A percentile compares a stretch with the other conserved stretches of the same genome.
Evolutionary conservation across 1,284 basidiomycete genomes (phyloP).

Genomic region (Tranzscheliella williamsii): DNA sequence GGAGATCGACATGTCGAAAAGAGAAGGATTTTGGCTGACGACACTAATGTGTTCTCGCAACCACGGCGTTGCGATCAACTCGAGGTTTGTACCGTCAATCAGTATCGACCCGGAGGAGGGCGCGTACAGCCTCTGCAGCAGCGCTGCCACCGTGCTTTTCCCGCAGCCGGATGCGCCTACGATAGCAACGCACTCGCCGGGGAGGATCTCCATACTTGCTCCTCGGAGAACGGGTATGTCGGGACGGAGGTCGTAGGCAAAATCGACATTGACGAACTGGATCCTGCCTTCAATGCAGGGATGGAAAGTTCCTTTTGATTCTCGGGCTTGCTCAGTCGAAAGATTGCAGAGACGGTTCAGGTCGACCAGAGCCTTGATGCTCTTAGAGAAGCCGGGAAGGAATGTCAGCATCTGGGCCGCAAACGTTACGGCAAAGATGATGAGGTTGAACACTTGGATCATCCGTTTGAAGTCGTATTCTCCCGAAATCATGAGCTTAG

Average conservation of each 20-base stretch:
- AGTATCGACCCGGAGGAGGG: slow-evolving; percentile 35
- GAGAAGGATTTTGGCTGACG: slow-evolving; percentile 44
- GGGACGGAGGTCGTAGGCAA: slow-evolving; percentile 33
- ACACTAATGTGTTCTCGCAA: slow-evolving; percentile 52
- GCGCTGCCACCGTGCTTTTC: slow-evolving; percentile 52
- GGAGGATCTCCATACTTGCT: slow-evolving; percentile 19
- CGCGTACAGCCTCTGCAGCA: slow-evolving; percentile 55
- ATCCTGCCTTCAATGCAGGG: slow-evolving; percentile 21
- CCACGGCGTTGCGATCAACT: slow-evolving; percentile 11
- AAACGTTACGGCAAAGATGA: slow-evolving; percentile 90
- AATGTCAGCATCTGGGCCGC: slow-evolving; percentile 85
- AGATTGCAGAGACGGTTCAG: slow-evolving; percentile 70
- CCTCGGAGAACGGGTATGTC: slow-evolving; percentile 28
- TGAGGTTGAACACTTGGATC: slow-evolving; percentile 85
- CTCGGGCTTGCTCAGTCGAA: slow-evolving; percentile 1
- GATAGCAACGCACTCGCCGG: slow-evolving; percentile 55
- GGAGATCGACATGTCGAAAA: slow-evolving; percentile 47
- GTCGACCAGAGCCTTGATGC: slow-evolving; percentile 70
- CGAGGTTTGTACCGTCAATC: slow-evolving; percentile 26
- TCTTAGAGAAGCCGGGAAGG: slow-evolving; percentile 53
- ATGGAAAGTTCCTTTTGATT: slow-evolving; percentile 1
- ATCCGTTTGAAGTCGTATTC: slow-evolving; percentile 82
- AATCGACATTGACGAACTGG: slow-evolving; percentile 44
- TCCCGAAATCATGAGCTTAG: slow-evolving; percentile 77
- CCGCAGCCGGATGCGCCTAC: slow-evolving; percentile 56